A percentile compares a stretch with the other conserved stretches of the same genome.
These are phyloP conservation scores for Penicillium hordei DNA, from an alignment of 2,329 filamentous ascomycete species.

Conservation along the genomic window DNA sequence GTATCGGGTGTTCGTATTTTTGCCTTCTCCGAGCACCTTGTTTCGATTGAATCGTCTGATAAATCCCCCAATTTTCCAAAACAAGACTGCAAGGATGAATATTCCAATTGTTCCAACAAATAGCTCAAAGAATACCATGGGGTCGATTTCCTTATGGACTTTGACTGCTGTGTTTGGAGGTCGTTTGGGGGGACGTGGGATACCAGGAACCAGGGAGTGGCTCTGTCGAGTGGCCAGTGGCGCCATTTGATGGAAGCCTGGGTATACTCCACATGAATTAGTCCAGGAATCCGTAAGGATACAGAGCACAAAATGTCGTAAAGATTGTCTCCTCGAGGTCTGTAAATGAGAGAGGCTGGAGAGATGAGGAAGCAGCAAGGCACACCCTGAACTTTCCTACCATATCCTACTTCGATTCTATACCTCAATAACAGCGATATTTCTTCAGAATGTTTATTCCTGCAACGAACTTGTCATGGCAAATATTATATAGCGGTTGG, in stretches of 20 bases:
- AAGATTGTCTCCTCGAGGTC: neutral
- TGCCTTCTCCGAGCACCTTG: conserved; percentile 35
- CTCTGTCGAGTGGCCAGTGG: conserved; percentile 29
- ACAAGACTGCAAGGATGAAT: conserved; percentile 39
- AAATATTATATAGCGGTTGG: neutral
- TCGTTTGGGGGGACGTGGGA: conserved; percentile 28
- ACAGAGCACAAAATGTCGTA: neutral
- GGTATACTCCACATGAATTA: conserved; percentile 4
- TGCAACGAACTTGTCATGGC: neutral
- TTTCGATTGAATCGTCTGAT: conserved; percentile 38
- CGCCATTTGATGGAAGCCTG: conserved; percentile 28
- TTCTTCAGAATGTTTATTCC: neutral
- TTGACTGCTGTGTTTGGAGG: conserved; percentile 22
- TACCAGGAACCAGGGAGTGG: conserved; percentile 24
- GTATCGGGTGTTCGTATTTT: conserved; percentile 34
- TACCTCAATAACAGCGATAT: neutral
- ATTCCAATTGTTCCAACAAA: conserved; percentile 40
- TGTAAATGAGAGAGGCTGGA: neutral
- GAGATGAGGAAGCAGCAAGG: neutral
- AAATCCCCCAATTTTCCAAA: conserved; percentile 42
- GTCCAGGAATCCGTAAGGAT: conserved; percentile 5
- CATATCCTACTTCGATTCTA: neutral
- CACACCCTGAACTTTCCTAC: neutral
- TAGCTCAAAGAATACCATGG: conserved; percentile 34
- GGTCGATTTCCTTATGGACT: conserved; percentile 30